Base-by-base conservation (phyloP, 1,284 basidiomycete species). In the Afroboletus lepidellus region DNA sequence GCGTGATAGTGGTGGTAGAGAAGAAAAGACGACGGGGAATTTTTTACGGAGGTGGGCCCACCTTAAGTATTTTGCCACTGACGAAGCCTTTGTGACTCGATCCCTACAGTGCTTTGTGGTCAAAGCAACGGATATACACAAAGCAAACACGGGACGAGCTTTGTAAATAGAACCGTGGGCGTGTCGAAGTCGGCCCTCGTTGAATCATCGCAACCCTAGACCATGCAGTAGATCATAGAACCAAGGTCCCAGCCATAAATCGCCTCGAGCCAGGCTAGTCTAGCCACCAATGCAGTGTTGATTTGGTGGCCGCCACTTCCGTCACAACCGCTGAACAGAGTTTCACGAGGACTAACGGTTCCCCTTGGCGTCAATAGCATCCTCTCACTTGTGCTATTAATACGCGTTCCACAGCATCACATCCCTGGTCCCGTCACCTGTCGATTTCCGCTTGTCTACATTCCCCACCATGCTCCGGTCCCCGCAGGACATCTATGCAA, bases 91-190 rank as follows among this genome's bases (percentile, higher is more conserved):
- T 55, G 41, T 60, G 54, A 46, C 56, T 57, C 46, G 39, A 48
- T 41, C 13, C 47, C 36, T 56, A 9, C 45, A 24, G 64, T 63
- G 62, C 62, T 51, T 63, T 61, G 60, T 64, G 65, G 65, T 49
- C 59, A 61, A 47, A 12, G 8, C 5, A 20, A 11, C 18, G 20
- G 24, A 13, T 9, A 38, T 30, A 46, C 21, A 23, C 7, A 13
- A 24, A 25, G 39, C 56, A 15, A 54, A 57, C 57, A 57, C 41
- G 25, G 3, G 6, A 37, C 49, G 48, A 51, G 15, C 20, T 20
- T 8, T 16, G 27, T 36, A 45, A 55, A 50, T 3, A 50, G 5
- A 13, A 13, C 18, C 8, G 23, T 13, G 15, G 29, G 11, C n/a
- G n/a, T n/a, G n/a, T n/a, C n/a, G n/a, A n/a, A n/a, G n/a, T n/a